A percentile compares a stretch with the other conserved stretches of the same genome.
phyloP scores from a whole-genome alignment of 345 rosid species.

The Populus davidiana region DNA sequence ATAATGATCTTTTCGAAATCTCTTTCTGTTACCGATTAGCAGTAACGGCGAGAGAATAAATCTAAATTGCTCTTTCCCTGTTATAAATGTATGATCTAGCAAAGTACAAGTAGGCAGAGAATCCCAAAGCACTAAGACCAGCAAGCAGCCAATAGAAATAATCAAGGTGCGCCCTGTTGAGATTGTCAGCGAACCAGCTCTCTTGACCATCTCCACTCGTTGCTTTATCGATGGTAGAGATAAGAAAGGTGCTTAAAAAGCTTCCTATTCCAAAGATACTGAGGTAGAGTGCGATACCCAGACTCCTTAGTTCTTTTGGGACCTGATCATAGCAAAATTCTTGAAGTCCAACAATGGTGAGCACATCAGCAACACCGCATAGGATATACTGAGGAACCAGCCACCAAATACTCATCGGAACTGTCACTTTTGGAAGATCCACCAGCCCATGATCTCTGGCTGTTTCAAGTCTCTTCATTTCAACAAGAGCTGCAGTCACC shows the following conservation, averaged over 20 bases:
- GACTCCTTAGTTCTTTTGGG: neutral
- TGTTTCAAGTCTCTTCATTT: neutral
- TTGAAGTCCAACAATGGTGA: constrained; percentile 5
- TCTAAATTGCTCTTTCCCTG: neutral
- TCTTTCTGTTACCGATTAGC: too few species aligned
- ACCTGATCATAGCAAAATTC: constrained; percentile 15
- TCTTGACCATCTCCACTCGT: neutral
- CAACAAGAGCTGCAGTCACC: constrained; percentile 8
- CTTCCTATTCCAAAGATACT: neutral
- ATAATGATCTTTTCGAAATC: too few species aligned
- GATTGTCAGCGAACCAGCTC: constrained; percentile 13
- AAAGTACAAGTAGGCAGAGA: neutral
- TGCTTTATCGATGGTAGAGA: neutral
- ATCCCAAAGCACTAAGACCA: neutral
- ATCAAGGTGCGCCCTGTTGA: constrained; percentile 8
- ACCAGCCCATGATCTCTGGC: neutral
- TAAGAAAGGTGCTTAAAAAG: constrained; percentile 4
- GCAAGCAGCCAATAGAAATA: constrained; percentile 8
- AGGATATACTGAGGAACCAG: neutral
- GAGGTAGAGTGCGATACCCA: constrained; percentile 2
- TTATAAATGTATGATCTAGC: neutral
- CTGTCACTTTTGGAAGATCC: neutral
- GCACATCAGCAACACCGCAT: neutral
- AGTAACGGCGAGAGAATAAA: too few species aligned
- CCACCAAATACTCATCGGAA: constrained; percentile 5